phyloP scores from a whole-genome alignment of 2,329 filamentous ascomycete species.

The Alternaria gansuensis region DNA sequence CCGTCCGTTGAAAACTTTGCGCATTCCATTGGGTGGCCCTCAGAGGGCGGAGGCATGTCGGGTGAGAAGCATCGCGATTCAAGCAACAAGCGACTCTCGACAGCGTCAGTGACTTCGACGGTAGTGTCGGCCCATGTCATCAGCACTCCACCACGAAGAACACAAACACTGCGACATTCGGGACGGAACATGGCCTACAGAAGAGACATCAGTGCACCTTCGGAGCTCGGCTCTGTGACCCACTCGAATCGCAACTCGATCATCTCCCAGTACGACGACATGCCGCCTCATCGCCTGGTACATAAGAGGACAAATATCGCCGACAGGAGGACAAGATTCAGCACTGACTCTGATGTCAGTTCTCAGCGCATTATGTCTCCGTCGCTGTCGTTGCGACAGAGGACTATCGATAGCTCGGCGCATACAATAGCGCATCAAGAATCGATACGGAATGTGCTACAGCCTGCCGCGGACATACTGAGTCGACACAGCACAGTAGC shows the following conservation, averaged over 20 bases:
- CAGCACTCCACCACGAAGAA: conserved; percentile 58
- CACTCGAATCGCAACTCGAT: conserved; percentile 58
- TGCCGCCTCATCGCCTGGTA: conserved; percentile 59
- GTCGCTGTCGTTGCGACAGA: conserved; percentile 43
- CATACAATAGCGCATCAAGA: conserved; percentile 46
- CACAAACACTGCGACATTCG: conserved; percentile 61
- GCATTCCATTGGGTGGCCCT: conserved; percentile 61
- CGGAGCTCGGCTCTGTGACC: conserved; percentile 54
- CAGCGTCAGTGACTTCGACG: conserved; percentile 62
- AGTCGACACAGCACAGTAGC: conserved; percentile 42
- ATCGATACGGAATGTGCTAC: conserved; percentile 43
- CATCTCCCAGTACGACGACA: conserved; percentile 48
- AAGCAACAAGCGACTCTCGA: conserved; percentile 58
- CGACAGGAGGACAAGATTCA: conserved; percentile 52
- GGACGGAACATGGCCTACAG: conserved; percentile 63
- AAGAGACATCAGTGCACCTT: conserved; percentile 49
- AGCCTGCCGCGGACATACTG: conserved; percentile 48
- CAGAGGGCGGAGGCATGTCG: conserved; percentile 44
- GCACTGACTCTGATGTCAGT: conserved; percentile 41
- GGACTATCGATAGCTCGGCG: conserved; percentile 42
- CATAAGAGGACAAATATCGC: conserved; percentile 62
- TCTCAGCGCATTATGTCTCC: conserved; percentile 38
- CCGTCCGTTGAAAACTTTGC: conserved; percentile 60
- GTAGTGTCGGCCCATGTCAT: conserved; percentile 65
- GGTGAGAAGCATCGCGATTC: conserved; percentile 38